Base-by-base conservation (phyloP, 345 rosid species). In the Hibiscus mutabilis region DNA sequence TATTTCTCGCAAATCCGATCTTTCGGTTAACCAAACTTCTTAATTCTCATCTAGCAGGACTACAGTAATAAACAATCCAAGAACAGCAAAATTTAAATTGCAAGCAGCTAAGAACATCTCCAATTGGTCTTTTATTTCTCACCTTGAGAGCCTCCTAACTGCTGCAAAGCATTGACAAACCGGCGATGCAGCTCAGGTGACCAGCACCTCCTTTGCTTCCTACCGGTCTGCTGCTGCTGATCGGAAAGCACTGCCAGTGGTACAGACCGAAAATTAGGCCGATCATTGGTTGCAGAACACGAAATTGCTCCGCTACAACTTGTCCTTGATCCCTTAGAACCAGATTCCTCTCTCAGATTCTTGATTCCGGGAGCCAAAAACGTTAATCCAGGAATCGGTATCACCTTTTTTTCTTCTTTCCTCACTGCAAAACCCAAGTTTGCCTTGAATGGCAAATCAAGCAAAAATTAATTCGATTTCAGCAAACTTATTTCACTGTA, bases 121-220 rank as follows among this genome's bases (percentile, higher is more conserved):
- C 1, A 63, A 24, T 9, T 21, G n/a, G 18, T n/a, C 46, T 51
- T 62, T 15, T 27, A 57, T 16, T 24, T n/a, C 80, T 74, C 65
- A 91, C 98, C 95, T 87, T 85, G 89, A 19, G 95, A 86, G 44
- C 98, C 98, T 73, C 97, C 98, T 12, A 94, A 96, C 29, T 87
- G 88, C 68, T 94, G 89, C 78, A 94, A 78, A 16, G 98, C 97
- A 82, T 82, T 84, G 49, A 91, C 83, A 35, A 94, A 94, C 53
- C 91, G 86, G 24, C 89, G 86, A 80, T 94, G 98, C 73, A 94
- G 80, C 80, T 88, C 97, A 0, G 95, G 89, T n/a, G 93, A 91
- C 98, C 98, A 94, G 79, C 93, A 88, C 77, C 97, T 87, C 80
- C 98, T 86, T 79, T 88, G 96, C 80, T 94, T 94, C 86, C 98